phyloP scores from a whole-genome alignment of 495 filamentous ascomycete genomes.

The Thermochaetoides thermophila region DNA sequence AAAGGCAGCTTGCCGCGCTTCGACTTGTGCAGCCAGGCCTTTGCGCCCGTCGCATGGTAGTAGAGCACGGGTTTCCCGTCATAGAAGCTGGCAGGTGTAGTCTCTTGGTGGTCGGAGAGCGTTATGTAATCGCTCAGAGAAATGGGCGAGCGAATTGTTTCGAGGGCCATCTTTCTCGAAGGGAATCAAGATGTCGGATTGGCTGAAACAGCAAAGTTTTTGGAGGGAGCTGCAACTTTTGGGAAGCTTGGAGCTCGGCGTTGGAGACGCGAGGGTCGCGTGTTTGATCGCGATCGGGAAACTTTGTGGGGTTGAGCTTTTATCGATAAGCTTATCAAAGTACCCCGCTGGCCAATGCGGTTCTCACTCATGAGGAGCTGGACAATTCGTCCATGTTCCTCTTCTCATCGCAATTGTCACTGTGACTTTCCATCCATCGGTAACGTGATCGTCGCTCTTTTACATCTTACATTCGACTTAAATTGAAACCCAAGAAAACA shows the following conservation, averaged over 20 bases:
- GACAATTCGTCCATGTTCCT: too few relatives aligned
- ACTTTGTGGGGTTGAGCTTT: conserved; percentile 12
- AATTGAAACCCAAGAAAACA: too few relatives aligned
- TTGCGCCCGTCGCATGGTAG: conserved; percentile 49
- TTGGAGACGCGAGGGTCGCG: conserved; percentile 1
- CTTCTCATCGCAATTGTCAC: too few relatives aligned
- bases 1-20: conserved; percentile 32
- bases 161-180: conserved; percentile 26
- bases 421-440: too few relatives aligned
- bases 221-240: too few relatives aligned
- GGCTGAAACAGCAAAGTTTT: too few relatives aligned
- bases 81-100: conserved; percentile 75
- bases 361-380: too few relatives aligned
- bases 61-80: conserved; percentile 66
- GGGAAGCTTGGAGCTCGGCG: neutral
- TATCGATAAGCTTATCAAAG: conserved; percentile 13
- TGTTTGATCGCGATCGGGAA: too few relatives aligned
- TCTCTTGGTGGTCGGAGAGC: conserved; percentile 64
- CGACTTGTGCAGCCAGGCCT: conserved; percentile 38
- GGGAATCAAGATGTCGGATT: too few relatives aligned
- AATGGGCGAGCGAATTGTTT: conserved; percentile 27
- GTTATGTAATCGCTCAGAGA: conserved; percentile 45
- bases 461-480: too few relatives aligned
- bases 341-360: too few relatives aligned
- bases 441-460: too few relatives aligned